Conservation (phyloP, 2,329 filamentous ascomycete genomes). For the Fusarium transvaalense region DNA sequence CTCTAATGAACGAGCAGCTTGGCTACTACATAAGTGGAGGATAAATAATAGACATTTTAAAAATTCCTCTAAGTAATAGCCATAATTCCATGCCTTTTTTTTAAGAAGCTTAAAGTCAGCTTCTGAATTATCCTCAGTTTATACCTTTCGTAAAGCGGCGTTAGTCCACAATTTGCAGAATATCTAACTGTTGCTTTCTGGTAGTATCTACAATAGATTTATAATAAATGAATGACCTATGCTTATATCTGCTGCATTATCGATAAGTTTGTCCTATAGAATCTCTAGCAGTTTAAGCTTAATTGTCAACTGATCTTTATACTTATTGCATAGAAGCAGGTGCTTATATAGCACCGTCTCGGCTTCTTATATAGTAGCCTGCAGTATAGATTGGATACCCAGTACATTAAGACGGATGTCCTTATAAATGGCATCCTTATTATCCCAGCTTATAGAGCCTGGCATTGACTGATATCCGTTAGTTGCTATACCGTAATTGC, state of each 20-base stretch:
- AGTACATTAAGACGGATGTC: neutral
- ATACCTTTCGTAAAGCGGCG: neutral
- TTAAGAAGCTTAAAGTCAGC: conserved; percentile 2
- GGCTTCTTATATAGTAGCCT: neutral
- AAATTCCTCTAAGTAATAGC: conserved; percentile 1
- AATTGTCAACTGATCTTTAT: neutral
- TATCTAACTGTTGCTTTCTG: neutral
- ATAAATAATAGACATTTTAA: neutral
- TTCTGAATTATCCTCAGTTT: neutral
- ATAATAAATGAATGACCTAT: conserved; percentile 1
- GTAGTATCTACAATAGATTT: neutral
- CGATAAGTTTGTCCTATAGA: neutral
- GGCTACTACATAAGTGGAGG: neutral
- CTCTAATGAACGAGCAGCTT: neutral
- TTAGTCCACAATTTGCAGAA: conserved; percentile 1
- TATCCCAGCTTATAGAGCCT: neutral
- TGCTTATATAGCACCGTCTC: conserved; percentile 7
- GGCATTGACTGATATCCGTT: neutral
- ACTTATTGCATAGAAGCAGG: neutral
- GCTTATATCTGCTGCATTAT: conserved; percentile 1
- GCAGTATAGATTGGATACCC: neutral
- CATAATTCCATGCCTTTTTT: conserved; percentile 3
- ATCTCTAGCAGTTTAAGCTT: neutral
- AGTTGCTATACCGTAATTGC: neutral
- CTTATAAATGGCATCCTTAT: neutral